Conservation (phyloP, 163 green algal genomes). For the Chlamydomonas reinhardtii region DNA sequence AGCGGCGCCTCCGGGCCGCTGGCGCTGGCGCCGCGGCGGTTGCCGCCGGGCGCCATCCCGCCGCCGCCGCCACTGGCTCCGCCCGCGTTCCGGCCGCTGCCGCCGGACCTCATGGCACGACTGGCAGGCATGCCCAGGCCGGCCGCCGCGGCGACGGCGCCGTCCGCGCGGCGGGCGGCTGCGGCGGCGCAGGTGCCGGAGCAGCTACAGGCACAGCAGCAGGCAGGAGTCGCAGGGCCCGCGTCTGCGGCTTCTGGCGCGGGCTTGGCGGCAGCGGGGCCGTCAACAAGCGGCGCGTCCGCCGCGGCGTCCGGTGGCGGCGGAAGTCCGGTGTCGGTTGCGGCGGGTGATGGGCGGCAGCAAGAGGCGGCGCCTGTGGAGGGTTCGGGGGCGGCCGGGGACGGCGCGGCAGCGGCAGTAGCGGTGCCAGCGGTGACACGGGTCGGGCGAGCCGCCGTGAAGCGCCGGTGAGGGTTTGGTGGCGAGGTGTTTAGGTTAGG, state of each 20-base stretch:
- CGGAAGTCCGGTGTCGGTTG: too few species aligned
- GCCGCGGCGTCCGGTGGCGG: too few species aligned
- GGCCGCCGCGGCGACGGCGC: not conserved
- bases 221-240: not conserved
- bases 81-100: conserved; percentile 18
- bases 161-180: not conserved
- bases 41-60: not conserved
- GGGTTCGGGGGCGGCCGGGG: too few species aligned
- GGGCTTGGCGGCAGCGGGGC: too few species aligned
- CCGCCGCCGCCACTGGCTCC: not conserved
- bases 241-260: not conserved
- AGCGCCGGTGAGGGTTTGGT: too few species aligned
- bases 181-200: not conserved
- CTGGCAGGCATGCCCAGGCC: not conserved
- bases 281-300: too few species aligned
- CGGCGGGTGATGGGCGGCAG: too few species aligned
- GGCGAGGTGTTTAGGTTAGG: too few species aligned
- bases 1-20: not conserved
- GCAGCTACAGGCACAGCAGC: not conserved
- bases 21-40: not conserved
- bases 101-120: conserved; percentile 14
- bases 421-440: too few species aligned
- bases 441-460: too few species aligned
- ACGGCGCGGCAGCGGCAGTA: too few species aligned
- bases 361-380: too few species aligned